Conservation (phyloP, 306 rosid species). For the Ammopiptanthus mongolicus region DNA sequence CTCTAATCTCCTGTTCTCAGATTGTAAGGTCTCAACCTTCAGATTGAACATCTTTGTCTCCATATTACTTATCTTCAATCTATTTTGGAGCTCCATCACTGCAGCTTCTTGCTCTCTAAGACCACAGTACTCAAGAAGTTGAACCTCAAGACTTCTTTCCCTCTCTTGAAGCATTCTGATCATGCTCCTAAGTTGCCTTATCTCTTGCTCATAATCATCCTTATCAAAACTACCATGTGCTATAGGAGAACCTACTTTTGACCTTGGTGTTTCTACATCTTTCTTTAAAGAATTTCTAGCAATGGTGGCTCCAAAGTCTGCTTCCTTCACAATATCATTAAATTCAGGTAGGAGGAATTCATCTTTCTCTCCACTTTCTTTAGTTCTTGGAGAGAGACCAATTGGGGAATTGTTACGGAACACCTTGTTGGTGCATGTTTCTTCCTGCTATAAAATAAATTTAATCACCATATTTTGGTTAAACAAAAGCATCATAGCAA, state of each 20-base stretch:
- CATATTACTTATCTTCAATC: slow-evolving; percentile 66
- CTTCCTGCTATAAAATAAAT: slow-evolving; percentile 44
- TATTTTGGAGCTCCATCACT: slow-evolving; percentile 75
- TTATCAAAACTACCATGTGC: slow-evolving; percentile 31
- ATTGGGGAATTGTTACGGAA: slow-evolving; percentile 28
- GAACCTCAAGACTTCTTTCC: slow-evolving; percentile 69
- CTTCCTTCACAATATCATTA: slow-evolving; percentile 45
- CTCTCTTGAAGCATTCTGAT: slow-evolving; percentile 69
- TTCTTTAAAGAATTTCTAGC: slow-evolving; percentile 35
- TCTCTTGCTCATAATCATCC: slow-evolving; percentile 63
- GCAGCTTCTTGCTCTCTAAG: slow-evolving; percentile 79
- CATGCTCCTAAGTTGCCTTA: slow-evolving; percentile 51
- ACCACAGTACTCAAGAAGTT: slow-evolving; percentile 81
- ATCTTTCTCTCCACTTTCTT: slow-evolving; percentile 40
- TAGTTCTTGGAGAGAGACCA: slow-evolving; percentile 37
- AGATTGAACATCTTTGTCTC: slow-evolving; percentile 76
- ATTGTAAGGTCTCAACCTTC: slow-evolving; percentile 66
- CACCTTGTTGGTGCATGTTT: slow-evolving; percentile 34
- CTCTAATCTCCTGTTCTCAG: slow-evolving; percentile 61
- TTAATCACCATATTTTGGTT: background rate
- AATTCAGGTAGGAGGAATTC: slow-evolving; percentile 46
- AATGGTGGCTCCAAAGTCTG: slow-evolving; percentile 34
- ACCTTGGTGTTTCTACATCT: slow-evolving; percentile 43
- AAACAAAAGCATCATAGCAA: background rate
- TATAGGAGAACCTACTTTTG: slow-evolving; percentile 34